phyloP scores from a whole-genome alignment of 805 yeast species.

The Myxozyma neotropica region DNA sequence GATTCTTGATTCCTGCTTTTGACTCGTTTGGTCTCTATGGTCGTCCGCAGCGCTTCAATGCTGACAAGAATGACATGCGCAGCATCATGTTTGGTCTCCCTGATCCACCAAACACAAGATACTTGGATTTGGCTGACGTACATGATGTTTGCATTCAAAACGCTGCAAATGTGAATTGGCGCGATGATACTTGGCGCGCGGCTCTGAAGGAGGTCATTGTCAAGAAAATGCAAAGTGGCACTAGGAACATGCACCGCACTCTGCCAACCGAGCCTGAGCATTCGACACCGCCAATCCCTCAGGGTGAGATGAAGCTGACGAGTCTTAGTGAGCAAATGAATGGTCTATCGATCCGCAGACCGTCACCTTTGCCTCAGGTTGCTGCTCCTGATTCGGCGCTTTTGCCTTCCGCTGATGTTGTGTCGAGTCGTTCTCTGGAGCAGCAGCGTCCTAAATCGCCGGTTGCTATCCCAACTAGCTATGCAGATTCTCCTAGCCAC shows the following conservation, averaged over 20 bases:
- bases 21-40: constrained; percentile 82
- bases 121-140: constrained; percentile 53
- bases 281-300: constrained; percentile 23
- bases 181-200: constrained; percentile 59
- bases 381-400: background rate
- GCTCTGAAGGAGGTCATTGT: constrained; percentile 59
- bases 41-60: constrained; percentile 72
- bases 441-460: background rate
- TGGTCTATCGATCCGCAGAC: constrained; percentile 23
- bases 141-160: constrained; percentile 54
- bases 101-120: constrained; percentile 74
- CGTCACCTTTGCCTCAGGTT: constrained; percentile 16
- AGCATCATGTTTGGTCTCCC: constrained; percentile 82
- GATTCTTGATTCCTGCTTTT: constrained; percentile 72
- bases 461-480: background rate
- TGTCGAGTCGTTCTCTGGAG: background rate
- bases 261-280: constrained; percentile 30
- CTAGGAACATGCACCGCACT: constrained; percentile 26
- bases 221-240: constrained; percentile 52
- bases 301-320: constrained; percentile 12
- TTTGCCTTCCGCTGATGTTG: background rate
- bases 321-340: constrained; percentile 12
- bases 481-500: background rate
- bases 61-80: constrained; percentile 66
- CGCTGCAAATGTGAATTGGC: constrained; percentile 53